Evolutionary conservation across 2,329 filamentous ascomycete species (phyloP), one percentile per base, ranked within the genome.

Genomic region (Pseudocercospora fuligena): DNA sequence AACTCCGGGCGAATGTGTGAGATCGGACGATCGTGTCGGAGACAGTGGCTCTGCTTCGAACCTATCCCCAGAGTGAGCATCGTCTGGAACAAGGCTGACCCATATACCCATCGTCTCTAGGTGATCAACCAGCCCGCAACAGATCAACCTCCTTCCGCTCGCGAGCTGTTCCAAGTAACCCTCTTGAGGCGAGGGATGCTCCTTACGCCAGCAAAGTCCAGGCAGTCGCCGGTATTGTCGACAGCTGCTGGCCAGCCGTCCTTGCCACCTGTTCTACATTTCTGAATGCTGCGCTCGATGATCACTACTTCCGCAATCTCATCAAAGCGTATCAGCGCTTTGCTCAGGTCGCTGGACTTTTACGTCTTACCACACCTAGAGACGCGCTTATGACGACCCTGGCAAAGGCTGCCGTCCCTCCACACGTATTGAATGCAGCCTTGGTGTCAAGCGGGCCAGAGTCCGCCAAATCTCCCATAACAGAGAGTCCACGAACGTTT

Each of bases 211-310:
- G 83, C 1, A 90, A 93, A 59, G 88, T 98, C 64, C 88, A 89
- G 74, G 88, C 89, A 1, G 94, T 92, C 73, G 92, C 93, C 12
- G 86, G 86, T 9, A 90, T 99, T 63, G 91, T 99, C 25, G 92
- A 96, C 3, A 87, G 92, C 71, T 98, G 94, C 78, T 99, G 95
- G 95, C 95, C 95, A 56, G 95, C 95, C 12, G 90, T 98, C 46
- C 86, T 99, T 58, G 94, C 95, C 0, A 95, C 93, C 1, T 97
- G 93, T 73, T 99, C 95, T 0, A 97, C 94, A 0, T 99, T 98
- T 76, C 82, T 99, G 19, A 96, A 97, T 76, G 92, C 95, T 31
- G 89, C 94, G 0, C 83, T 99, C 3, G 95, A 99, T 76, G 91
- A 92, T 0, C 93, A 97, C 61, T 97, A 95, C 73, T 99, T 98